Evolutionary conservation across 176 grass and related monocot species (phyloP).

Genomic region (Ensete ventricosum): DNA sequence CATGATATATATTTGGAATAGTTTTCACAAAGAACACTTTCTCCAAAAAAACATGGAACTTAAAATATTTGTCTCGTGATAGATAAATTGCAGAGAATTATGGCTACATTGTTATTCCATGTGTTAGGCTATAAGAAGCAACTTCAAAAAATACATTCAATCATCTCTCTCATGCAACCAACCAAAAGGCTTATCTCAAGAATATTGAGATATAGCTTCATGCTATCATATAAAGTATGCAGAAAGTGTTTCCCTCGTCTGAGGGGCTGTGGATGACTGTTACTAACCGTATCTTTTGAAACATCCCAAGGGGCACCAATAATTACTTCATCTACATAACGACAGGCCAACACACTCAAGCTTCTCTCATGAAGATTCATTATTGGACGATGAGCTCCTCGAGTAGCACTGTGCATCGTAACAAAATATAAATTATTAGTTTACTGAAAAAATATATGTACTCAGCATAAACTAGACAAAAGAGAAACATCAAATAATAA

Average conservation of each 20-base stretch:
- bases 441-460: not conserved
- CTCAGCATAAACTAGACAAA: too few relatives aligned
- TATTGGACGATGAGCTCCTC: constrained; percentile 51
- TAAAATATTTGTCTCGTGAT: not conserved
- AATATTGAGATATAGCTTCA: not conserved
- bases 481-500: too few relatives aligned
- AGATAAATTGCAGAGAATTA: not conserved
- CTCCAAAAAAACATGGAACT: not conserved
- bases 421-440: constrained; percentile 11
- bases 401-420: constrained; percentile 49
- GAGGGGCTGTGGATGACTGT: not conserved
- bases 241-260: not conserved
- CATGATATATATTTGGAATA: too few relatives aligned
- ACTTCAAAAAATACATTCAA: not conserved
- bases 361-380: constrained; percentile 93
- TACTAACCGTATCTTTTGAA: constrained; percentile 84
- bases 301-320: constrained; percentile 91
- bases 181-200: not conserved
- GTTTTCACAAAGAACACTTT: too few relatives aligned
- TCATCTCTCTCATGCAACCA: not conserved
- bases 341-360: constrained; percentile 84
- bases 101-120: not conserved
- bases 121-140: not conserved
- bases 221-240: not conserved
- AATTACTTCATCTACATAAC: constrained; percentile 96